These are phyloP conservation scores for Rhodotorula kratochvilovae DNA, from an alignment of 768 basidiomycete species.

Conservation along the genomic window DNA sequence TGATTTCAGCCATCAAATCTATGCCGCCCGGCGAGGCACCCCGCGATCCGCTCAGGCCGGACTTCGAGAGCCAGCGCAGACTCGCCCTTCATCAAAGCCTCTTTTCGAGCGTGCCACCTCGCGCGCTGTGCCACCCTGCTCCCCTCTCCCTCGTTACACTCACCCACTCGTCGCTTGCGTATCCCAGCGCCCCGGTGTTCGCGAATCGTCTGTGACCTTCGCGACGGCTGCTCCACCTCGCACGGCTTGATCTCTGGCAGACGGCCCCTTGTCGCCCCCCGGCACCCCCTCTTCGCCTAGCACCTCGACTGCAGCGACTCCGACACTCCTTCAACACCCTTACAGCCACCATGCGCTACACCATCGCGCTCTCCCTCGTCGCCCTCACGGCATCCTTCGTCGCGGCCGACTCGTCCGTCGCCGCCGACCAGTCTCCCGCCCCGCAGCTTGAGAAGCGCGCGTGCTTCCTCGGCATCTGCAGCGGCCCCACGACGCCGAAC, in stretches of 20 bases:
- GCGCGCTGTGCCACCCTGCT: too few species aligned
- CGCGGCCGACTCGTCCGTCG: not conserved
- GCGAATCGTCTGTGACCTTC: not conserved
- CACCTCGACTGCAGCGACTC: not conserved
- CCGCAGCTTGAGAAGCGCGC: constrained; percentile 20
- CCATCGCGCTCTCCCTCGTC: not conserved
- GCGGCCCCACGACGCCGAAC: constrained; percentile 4
- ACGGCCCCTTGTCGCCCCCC: not conserved
- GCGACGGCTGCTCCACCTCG: not conserved
- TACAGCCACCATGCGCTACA: not conserved
- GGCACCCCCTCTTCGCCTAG: not conserved
- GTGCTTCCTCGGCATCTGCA: constrained; percentile 16
- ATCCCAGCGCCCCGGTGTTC: not conserved
- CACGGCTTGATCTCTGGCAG: not conserved
- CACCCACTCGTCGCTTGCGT: not conserved
- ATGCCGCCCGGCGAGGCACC: too few species aligned
- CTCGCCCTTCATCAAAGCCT: not conserved
- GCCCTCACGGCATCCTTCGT: not conserved
- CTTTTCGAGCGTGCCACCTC: not conserved
- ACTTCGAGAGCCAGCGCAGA: not conserved
- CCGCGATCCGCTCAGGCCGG: too few species aligned
- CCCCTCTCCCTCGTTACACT: not conserved
- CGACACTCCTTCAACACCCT: not conserved
- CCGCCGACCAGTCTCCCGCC: not conserved
- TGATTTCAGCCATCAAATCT: not conserved